Conservation (phyloP, 306 rosid species). For the Quercus suber region DNA sequence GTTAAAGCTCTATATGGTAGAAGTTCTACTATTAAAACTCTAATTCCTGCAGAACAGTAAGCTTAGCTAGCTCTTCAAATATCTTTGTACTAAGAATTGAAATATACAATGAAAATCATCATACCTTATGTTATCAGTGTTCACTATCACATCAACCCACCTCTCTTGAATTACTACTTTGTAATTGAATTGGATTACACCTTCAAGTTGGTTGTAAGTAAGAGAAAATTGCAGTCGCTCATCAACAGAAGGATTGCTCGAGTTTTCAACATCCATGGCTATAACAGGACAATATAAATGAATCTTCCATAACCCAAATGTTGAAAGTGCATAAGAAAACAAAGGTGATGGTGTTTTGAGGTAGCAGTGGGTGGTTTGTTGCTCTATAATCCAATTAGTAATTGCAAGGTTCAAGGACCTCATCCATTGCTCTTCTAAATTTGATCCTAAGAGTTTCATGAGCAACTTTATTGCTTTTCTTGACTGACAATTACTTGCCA, state of each 20-base stretch:
- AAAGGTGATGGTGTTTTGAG: constrained; percentile 68
- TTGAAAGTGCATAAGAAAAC: constrained; percentile 66
- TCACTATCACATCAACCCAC: constrained; percentile 70
- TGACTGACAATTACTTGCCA: constrained; percentile 35
- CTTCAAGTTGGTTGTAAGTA: constrained; percentile 77
- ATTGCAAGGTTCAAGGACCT: constrained; percentile 81
- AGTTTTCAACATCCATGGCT: constrained; percentile 57
- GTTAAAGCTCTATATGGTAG: too few species aligned
- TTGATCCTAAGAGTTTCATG: constrained; percentile 75
- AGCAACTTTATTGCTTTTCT: constrained; percentile 50
- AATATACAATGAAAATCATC: neutral
- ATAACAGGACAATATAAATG: constrained; percentile 85
- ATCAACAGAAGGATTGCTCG: constrained; percentile 49
- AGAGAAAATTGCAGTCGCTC: constrained; percentile 81
- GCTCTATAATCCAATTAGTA: constrained; percentile 75
- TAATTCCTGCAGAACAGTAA: too few species aligned
- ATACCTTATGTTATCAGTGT: constrained; percentile 88
- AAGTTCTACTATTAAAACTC: too few species aligned
- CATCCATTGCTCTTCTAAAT: constrained; percentile 90
- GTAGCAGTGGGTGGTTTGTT: constrained; percentile 32
- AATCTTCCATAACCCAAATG: constrained; percentile 74
- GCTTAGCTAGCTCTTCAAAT: neutral
- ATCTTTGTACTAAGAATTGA: neutral
- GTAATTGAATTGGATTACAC: constrained; percentile 85
- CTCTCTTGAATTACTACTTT: constrained; percentile 43